These are phyloP conservation scores for Actinidia arguta DNA, from an alignment of 179 eudicot species.

Conservation along the genomic window DNA sequence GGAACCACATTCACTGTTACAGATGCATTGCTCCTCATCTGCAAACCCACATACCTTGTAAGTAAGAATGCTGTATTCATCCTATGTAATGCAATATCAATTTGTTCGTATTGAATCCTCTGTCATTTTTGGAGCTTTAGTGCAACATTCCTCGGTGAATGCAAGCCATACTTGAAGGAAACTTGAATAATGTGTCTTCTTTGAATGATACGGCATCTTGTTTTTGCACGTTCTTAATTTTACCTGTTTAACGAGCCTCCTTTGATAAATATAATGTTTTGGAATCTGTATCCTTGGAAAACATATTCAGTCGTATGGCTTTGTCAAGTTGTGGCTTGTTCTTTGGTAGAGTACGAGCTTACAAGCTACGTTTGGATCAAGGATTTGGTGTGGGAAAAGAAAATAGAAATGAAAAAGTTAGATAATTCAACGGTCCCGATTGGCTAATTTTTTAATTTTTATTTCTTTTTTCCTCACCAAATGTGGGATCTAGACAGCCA, in stretches of 20 bases:
- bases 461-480: not conserved
- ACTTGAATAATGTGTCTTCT: conserved; percentile 1
- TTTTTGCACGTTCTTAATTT: not conserved
- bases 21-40: not conserved
- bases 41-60: not conserved
- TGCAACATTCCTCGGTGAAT: not conserved
- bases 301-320: not conserved
- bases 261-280: not conserved
- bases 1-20: not conserved
- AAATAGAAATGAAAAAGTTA: no score
- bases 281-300: not conserved
- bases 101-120: not conserved
- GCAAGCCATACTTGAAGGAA: not conserved
- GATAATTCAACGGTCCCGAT: not conserved
- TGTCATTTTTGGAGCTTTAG: not conserved
- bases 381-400: not conserved
- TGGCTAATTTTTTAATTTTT: not conserved
- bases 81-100: not conserved
- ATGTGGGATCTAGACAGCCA: not conserved
- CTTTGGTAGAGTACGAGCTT: not conserved
- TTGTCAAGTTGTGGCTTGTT: not conserved
- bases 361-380: not conserved
- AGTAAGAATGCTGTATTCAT: not conserved
- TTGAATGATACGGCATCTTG: not conserved
- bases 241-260: not conserved